Base-by-base conservation (phyloP, 1,284 basidiomycete species). In the Rhodotorula sp. region DNA sequence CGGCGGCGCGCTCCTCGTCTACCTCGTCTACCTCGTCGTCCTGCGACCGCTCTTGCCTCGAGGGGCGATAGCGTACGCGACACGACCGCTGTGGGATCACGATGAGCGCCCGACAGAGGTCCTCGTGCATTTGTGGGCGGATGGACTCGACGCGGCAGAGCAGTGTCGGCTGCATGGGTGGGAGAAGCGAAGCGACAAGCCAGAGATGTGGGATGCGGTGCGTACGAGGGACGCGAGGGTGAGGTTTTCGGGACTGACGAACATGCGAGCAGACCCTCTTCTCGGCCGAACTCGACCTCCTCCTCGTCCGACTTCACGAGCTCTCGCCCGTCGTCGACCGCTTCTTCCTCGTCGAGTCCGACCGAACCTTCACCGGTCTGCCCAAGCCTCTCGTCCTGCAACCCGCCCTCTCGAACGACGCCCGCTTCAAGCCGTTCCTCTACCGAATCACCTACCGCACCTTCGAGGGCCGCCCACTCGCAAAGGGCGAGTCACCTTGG, bases 271-370 rank as follows among this genome's bases (percentile, higher is more conserved):
- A 68, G 67, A 58, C 61, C 32, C 59, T 70, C 52, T 70, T 66
- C 29, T 67, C 71, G 79, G 86, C 84, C 68, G 88, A 90, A 79
- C 80, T 90, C 44, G 88, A 90, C 77, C 79, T 90, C 66, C 79
- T 90, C 59, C 87, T 90, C 78, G 84, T 89, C 64, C 83, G 89
- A 9, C 80, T 89, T 79, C 81, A 86, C 79, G 89, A 90, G 79
- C 83, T 89, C 67, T 83, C 84, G 67, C 78, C 82, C 6, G 82
- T 86, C 61, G 88, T 90, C 24, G 85, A 86, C 77, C 81, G 82
- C 24, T 89, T 89, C 78, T 83, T 89, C 77, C 84, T 90, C 73
- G 81, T 89, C 67, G 88, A 90, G 77, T 84, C 85, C 62, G 86
- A 86, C 76, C 82, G 82, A 47, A 88, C 86, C 10, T 88, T 87